These are phyloP conservation scores for Puccinia novopanici DNA, from an alignment of 1,284 basidiomycete species.

Conservation along the genomic window DNA sequence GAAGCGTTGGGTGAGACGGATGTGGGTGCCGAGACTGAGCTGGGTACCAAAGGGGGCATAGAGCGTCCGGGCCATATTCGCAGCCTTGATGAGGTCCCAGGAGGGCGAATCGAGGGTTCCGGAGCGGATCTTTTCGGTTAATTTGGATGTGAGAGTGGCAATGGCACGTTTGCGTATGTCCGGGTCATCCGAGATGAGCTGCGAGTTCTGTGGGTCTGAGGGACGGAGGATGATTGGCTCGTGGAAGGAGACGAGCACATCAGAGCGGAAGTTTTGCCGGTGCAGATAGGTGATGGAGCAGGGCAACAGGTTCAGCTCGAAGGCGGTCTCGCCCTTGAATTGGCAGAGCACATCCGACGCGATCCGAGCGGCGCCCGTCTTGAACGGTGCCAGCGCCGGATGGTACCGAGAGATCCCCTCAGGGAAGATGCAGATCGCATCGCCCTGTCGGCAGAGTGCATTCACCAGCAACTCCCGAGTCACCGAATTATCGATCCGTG, in stretches of 20 bases:
- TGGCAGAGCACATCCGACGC: slow-evolving; percentile 72
- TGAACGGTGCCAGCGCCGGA: slow-evolving; percentile 76
- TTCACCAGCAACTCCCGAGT: slow-evolving; percentile 71
- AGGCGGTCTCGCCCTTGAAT: slow-evolving; percentile 64
- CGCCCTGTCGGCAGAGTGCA: slow-evolving; percentile 71
- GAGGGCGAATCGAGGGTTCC: slow-evolving; percentile 78
- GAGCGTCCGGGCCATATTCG: slow-evolving; percentile 73
- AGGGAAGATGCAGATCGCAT: slow-evolving; percentile 64
- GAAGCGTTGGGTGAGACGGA: slow-evolving; percentile 62
- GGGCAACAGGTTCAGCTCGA: slow-evolving; percentile 71
- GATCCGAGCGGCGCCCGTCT: slow-evolving; percentile 79
- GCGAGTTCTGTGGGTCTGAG: slow-evolving; percentile 2
- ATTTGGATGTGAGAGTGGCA: neutral
- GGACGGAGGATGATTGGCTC: slow-evolving; percentile 64
- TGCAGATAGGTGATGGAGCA: slow-evolving; percentile 72
- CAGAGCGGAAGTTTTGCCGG: slow-evolving; percentile 76
- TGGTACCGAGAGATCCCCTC: slow-evolving; percentile 73
- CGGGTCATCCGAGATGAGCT: slow-evolving; percentile 51
- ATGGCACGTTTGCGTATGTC: slow-evolving; percentile 25
- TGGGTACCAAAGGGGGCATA: slow-evolving; percentile 79
- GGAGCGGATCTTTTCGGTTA: slow-evolving; percentile 65
- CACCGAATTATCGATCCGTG: slow-evolving; percentile 67
- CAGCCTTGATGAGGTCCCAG: slow-evolving; percentile 73
- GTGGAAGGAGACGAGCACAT: slow-evolving; percentile 80
- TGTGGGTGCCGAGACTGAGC: slow-evolving; percentile 65